Base-by-base conservation (phyloP, 805 yeast species). In the Candida ortonii region DNA sequence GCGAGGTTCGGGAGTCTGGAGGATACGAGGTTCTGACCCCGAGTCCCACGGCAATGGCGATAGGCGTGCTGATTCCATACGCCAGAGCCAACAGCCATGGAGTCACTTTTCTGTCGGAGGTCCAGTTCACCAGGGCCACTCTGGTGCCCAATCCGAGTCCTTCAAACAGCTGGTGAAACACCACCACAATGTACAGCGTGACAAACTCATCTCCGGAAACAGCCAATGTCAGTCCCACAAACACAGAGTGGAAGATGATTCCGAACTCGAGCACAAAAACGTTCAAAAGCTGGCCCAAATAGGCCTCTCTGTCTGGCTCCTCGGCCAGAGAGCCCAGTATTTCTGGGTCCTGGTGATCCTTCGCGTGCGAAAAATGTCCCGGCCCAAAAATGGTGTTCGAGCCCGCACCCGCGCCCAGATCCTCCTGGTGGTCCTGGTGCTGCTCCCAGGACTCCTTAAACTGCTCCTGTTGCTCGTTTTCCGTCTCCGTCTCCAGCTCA, bases 61-160 rank as follows among this genome's bases (percentile, higher is more conserved):
- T 62, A 1, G 95, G 94, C 0, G 93, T 80, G 10, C 81, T 68
- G 5, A 82, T 28, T 2, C 76, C 59, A 52, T 66, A 80, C 7
- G 60, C 73, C 2, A 57, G 11, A n/a, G 73, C 73, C 43, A 76
- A 57, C 0, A 73, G n/a, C 76, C 80, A 76, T 12, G 86, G 86
- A 1, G 80, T 71, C 45, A 51, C 62, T 43, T 67, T 63, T 47
- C 53, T 57, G n/a, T 38, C 37, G 22, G 49, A 43, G n/a, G 71
- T 68, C 73, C 73, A 69, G 22, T 59, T 55, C 1, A 76, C 67
- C 19, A 68, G 69, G 1, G 87, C 82, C 22, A 83, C 67, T 58
- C 95, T 74, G 7, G 90, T 72, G 16, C 95, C 95, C 45, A 86
- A 65, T 39, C 95, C 95, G 30, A 86, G 67, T 31, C 95, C 95